phyloP scores from a whole-genome alignment of 2,329 filamentous ascomycete species.

The Periconia sp. region DNA sequence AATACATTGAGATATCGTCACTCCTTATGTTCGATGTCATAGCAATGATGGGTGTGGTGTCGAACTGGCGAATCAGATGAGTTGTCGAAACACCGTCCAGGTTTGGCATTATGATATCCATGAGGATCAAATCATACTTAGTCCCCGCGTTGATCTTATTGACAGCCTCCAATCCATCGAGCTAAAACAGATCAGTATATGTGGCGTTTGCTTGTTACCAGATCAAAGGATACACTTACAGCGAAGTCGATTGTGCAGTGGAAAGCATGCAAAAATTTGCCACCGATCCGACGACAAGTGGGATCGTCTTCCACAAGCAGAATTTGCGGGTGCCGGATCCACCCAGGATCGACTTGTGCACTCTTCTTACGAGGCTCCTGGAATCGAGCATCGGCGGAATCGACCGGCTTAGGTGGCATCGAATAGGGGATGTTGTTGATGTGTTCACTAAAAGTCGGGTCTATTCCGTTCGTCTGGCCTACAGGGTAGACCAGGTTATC shows the following conservation, averaged over 20 bases:
- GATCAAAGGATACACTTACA: constrained; percentile 46
- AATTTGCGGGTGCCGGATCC: constrained; percentile 72
- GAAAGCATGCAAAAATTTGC: constrained; percentile 68
- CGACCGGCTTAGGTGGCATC: constrained; percentile 66
- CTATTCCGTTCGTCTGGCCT: constrained; percentile 86
- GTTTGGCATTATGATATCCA: constrained; percentile 88
- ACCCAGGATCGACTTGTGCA: constrained; percentile 63
- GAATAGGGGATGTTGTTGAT: constrained; percentile 92
- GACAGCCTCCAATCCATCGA: constrained; percentile 88
- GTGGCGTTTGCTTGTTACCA: neutral
- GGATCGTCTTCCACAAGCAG: constrained; percentile 84
- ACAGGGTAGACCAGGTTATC: constrained; percentile 86
- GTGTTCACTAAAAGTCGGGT: constrained; percentile 91
- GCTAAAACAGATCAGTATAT: constrained; percentile 51
- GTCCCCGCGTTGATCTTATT: constrained; percentile 73
- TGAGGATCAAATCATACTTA: constrained; percentile 63
- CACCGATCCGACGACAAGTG: constrained; percentile 66
- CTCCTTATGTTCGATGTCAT: constrained; percentile 99
- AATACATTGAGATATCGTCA: constrained; percentile 96
- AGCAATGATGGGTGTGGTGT: constrained; percentile 85
- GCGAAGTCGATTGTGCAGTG: constrained; percentile 65
- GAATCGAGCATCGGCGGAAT: constrained; percentile 51
- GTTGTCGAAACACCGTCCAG: constrained; percentile 94
- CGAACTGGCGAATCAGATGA: constrained; percentile 86
- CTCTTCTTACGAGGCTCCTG: constrained; percentile 63